Base-by-base conservation (phyloP, 2,329 filamentous ascomycete species). In the Trichoderma sp. region DNA sequence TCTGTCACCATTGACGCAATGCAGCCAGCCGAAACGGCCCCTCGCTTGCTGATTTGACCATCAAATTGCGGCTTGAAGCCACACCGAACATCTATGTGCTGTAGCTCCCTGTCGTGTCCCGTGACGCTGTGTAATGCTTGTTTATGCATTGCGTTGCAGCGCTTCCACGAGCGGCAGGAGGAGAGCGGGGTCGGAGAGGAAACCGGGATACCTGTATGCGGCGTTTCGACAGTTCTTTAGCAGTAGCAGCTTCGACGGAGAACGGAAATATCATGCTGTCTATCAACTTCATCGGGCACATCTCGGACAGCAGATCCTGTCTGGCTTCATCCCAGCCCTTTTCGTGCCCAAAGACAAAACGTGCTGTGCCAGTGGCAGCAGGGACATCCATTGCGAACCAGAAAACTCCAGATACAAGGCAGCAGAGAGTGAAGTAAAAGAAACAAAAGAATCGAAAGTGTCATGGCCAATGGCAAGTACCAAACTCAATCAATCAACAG, bases 211-310 rank as follows among this genome's bases (percentile, higher is more conserved):
- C 30, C 30, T 34, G 30, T 39, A 39, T 39, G 34, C 34, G 34
- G 14, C 34, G 10, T 39, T 14, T 39, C 3, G 12, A 39, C 34
- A 3, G 14, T 39, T 39, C 3, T 39, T 5, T 14, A 39, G 34
- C 12, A 14, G 34, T 14, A 39, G 34, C 34, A 39, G 28, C 12
- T 34, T 34, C 17, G 19, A 34, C 28, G 50, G 17, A 52, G 28
- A 47, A 63, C 30, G n/a, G 7, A 45, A 55, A 17, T 24, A 44
- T 51, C 41, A 60, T 39, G 9, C 7, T 45, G 41, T 63, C 59
- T 63, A 63, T 63, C 26, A 47, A 34, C 50, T 54, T 55, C 59
- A n/a, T 50, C 5, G 7, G 19, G 19, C 24, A 39, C 47, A 44
- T 39, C 26, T 44, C 7, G 14, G 7, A 28, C 26, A 41, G 26